A percentile compares a stretch with the other conserved stretches of the same genome.
These are phyloP conservation scores for Physaria fendleri DNA, from an alignment of 345 rosid species.

Conservation along the genomic window DNA sequence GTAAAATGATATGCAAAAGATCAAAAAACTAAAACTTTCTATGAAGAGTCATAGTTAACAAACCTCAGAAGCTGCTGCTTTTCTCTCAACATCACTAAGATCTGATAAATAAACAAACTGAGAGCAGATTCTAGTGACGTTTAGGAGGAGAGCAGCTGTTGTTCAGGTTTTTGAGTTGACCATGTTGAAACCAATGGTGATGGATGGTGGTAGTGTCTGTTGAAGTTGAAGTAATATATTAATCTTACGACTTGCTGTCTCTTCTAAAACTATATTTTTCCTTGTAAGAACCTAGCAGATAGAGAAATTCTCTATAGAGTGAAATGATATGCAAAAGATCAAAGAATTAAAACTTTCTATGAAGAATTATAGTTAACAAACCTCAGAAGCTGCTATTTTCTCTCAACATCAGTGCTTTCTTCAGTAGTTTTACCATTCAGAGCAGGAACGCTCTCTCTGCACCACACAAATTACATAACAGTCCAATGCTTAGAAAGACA, in stretches of 20 bases:
- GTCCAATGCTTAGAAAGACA: no score
- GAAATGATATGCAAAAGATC: background rate
- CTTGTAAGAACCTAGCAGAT: constrained; percentile 72
- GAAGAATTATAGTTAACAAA: constrained; percentile 16
- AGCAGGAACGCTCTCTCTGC: no score
- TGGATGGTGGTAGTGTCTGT: constrained; percentile 88
- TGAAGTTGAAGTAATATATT: constrained; percentile 86
- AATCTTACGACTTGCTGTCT: constrained; percentile 72
- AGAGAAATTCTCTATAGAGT: background rate
- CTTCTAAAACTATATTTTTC: constrained; percentile 85
- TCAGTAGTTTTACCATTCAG: no score
- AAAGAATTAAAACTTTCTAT: background rate
- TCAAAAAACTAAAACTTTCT: background rate
- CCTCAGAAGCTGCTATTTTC: no score
- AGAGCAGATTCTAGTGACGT: background rate
- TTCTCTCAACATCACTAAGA: no score
- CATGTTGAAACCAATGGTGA: constrained; percentile 82
- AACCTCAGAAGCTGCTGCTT: no score
- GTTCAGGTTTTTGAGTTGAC: constrained; percentile 92
- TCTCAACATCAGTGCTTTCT: no score
- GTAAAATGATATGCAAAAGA: background rate
- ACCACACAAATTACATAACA: no score
- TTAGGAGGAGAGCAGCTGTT: constrained; percentile 83
- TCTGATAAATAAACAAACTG: constrained; percentile 4
- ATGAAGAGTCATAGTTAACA: background rate